Conservation (phyloP, 2,329 filamentous ascomycete genomes). For the Xylaria multiplex region DNA sequence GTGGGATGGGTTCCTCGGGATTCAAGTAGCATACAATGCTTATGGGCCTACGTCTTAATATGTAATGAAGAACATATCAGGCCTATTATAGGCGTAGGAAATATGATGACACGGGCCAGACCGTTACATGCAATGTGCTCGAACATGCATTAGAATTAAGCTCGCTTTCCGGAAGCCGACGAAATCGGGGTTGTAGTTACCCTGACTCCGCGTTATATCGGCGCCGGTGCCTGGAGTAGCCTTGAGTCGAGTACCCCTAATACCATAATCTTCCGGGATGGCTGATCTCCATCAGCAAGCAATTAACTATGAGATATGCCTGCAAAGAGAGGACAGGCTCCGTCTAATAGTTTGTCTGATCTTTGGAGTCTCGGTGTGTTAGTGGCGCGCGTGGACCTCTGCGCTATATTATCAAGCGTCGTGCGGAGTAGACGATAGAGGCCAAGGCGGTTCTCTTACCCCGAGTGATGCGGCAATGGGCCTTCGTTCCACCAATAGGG, state of each 20-base stretch:
- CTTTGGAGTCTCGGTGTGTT: background rate
- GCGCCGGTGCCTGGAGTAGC: background rate
- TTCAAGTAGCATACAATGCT: background rate
- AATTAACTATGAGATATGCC: background rate
- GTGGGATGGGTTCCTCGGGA: background rate
- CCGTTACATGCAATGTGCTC: no score
- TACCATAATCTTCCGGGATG: background rate
- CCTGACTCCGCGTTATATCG: background rate
- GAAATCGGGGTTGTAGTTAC: background rate
- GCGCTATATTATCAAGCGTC: background rate
- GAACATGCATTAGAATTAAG: background rate
- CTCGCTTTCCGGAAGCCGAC: background rate
- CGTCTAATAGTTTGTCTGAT: background rate
- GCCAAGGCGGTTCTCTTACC: background rate
- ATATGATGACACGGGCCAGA: no score
- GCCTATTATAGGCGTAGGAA: no score
- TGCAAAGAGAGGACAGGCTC: background rate
- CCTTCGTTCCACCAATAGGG: slow-evolving; percentile 29
- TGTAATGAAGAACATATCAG: no score
- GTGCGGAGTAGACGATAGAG: slow-evolving; percentile 16
- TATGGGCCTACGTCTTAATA: no score
- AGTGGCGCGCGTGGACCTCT: background rate
- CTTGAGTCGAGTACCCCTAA: background rate
- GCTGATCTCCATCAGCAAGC: background rate
- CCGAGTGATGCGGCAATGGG: slow-evolving; percentile 1